phyloP scores from a whole-genome alignment of 2,329 filamentous ascomycete species.

The Salinomyces thailandicus region DNA sequence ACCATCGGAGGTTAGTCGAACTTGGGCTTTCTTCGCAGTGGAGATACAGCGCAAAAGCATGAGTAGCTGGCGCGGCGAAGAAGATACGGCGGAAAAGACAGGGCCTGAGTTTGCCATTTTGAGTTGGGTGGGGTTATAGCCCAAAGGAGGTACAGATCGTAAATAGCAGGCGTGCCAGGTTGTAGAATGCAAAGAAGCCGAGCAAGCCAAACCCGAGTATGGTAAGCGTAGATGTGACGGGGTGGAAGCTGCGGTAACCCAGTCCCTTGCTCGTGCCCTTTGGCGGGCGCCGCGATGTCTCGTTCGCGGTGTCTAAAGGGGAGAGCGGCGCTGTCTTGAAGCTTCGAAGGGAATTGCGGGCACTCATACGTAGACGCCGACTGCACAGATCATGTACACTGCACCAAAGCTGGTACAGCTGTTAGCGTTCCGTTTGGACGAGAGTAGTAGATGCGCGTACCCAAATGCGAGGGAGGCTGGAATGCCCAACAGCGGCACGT shows the following conservation, averaged over 20 bases:
- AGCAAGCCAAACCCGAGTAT: constrained; percentile 13
- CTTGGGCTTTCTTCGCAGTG: constrained; percentile 49
- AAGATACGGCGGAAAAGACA: constrained; percentile 65
- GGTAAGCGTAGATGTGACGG: constrained; percentile 17
- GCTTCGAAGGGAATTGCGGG: constrained; percentile 1
- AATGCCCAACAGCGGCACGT: constrained; percentile 65
- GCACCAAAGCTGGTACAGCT: constrained; percentile 61
- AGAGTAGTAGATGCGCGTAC: constrained; percentile 46
- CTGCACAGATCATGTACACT: constrained; percentile 97
- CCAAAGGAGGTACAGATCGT: constrained; percentile 4
- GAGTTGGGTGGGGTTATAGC: background rate
- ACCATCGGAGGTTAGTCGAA: constrained; percentile 76
- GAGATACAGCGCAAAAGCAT: constrained; percentile 53
- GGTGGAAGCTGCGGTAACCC: constrained; percentile 11
- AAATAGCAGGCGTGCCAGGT: constrained; percentile 5
- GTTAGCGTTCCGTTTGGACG: constrained; percentile 5
- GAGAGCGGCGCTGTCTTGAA: background rate
- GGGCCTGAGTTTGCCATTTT: constrained; percentile 35
- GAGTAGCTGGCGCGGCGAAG: constrained; percentile 65
- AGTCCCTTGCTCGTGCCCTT: background rate
- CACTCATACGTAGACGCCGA: constrained; percentile 87
- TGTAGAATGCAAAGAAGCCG: constrained; percentile 15
- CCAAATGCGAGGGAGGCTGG: constrained; percentile 83
- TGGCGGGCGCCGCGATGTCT: background rate
- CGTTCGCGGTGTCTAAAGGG: background rate